Percentiles rank a stretch among this genome's conserved stretches.
phyloP scores from a whole-genome alignment of 2,329 filamentous ascomycete genomes.

The Aspergillus pseudoviridinutans region DNA sequence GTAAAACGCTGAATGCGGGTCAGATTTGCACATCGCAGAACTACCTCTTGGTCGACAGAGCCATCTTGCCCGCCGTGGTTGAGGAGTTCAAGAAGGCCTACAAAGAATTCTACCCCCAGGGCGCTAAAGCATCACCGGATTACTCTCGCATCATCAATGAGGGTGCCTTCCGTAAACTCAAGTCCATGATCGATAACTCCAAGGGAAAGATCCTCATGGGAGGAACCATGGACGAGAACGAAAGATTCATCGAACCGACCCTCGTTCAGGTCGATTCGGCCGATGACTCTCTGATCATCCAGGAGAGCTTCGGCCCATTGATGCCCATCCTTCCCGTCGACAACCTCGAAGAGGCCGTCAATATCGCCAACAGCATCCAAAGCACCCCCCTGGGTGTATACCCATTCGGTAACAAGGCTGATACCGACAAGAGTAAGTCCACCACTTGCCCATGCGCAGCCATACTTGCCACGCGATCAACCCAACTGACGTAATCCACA shows the following conservation, averaged over 20 bases:
- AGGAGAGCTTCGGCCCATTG: constrained; percentile 92
- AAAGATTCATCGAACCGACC: constrained; percentile 86
- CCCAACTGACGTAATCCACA: constrained; percentile 22
- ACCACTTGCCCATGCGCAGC: neutral
- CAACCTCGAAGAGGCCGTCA: constrained; percentile 79
- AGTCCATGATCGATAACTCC: constrained; percentile 82
- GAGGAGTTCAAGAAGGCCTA: constrained; percentile 67
- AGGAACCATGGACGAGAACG: constrained; percentile 72
- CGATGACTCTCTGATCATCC: constrained; percentile 71
- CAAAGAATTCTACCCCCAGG: constrained; percentile 78
- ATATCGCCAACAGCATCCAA: constrained; percentile 74
- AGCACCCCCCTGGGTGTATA: constrained; percentile 80
- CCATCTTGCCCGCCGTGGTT: constrained; percentile 68
- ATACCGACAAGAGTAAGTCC: constrained; percentile 66
- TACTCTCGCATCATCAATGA: constrained; percentile 77
- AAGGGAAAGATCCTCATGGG: constrained; percentile 83
- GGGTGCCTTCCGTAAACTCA: constrained; percentile 74
- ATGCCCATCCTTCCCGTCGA: constrained; percentile 77
- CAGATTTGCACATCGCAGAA: constrained; percentile 93
- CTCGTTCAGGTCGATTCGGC: constrained; percentile 75
- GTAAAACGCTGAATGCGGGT: constrained; percentile 79
- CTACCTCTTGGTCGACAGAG: constrained; percentile 79
- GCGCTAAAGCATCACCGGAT: constrained; percentile 72
- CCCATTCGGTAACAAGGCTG: constrained; percentile 75
- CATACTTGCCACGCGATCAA: neutral